Evolutionary conservation across 257 asterid genomes (phyloP).

Genomic region (Capsicum baccatum): DNA sequence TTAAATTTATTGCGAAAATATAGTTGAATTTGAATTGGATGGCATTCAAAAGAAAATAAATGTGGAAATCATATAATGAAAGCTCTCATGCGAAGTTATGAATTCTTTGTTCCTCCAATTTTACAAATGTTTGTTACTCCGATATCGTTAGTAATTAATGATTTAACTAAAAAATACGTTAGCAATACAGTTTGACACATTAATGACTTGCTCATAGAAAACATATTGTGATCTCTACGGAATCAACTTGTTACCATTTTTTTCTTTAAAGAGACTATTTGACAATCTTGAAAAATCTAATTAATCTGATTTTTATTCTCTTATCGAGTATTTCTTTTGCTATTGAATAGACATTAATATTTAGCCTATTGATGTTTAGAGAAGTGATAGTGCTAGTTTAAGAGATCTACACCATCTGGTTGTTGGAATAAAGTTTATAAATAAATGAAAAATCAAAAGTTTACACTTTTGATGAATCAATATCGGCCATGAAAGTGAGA

Average conservation of each 20-base stretch:
- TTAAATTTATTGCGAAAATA: no score
- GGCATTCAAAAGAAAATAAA: no score
- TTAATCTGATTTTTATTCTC: not conserved
- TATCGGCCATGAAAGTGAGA: slow-evolving; percentile 46
- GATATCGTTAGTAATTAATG: no score
- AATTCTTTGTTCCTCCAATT: no score
- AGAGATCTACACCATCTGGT: slow-evolving; percentile 76
- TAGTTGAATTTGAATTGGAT: no score
- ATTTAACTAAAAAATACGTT: no score
- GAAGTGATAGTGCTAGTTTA: slow-evolving; percentile 41
- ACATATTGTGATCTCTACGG: not conserved
- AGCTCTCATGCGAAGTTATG: no score
- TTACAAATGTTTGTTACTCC: no score
- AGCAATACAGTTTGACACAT: not conserved
- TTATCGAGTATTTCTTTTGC: not conserved
- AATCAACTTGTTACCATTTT: not conserved
- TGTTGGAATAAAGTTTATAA: slow-evolving; percentile 84
- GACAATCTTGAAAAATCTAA: not conserved
- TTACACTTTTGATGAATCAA: slow-evolving; percentile 45
- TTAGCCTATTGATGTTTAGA: not conserved
- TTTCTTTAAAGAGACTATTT: not conserved
- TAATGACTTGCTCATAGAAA: not conserved
- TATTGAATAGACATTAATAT: not conserved
- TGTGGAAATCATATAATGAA: no score
- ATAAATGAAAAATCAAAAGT: slow-evolving; percentile 60